Evolutionary conservation across 768 basidiomycete genomes (phyloP).

Genomic region (Boletus sensibilis): DNA sequence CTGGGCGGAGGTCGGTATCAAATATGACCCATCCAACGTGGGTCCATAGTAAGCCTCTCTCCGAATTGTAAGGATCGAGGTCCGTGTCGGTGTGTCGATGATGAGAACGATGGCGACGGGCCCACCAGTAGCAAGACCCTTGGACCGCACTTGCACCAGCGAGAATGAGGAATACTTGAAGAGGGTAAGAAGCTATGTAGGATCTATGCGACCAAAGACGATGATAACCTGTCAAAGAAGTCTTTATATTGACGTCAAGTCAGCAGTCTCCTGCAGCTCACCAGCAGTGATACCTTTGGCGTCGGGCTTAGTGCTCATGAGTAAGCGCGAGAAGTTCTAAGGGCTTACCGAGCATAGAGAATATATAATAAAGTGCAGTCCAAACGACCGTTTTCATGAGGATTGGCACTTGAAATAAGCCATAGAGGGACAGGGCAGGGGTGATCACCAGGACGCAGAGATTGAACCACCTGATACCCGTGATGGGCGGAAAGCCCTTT

Average conservation of each 20-base stretch:
- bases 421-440: constrained; percentile 70
- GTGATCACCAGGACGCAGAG: constrained; percentile 66
- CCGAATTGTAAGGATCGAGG: constrained; percentile 80
- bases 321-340: constrained; percentile 1
- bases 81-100: constrained; percentile 86
- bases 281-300: constrained; percentile 52
- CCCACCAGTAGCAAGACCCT: constrained; percentile 89
- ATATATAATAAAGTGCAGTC: constrained; percentile 70
- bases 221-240: constrained; percentile 59
- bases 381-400: constrained; percentile 57
- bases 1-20: constrained; percentile 69
- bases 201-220: constrained; percentile 85
- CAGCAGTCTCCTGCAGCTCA: constrained; percentile 12
- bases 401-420: constrained; percentile 48
- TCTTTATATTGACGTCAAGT: constrained; percentile 1
- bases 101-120: constrained; percentile 77
- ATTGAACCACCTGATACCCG: constrained; percentile 75
- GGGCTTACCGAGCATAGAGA: constrained; percentile 76
- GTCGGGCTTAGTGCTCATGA: constrained; percentile 13
- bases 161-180: constrained; percentile 67
- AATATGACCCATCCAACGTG: constrained; percentile 86
- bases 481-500: constrained; percentile 45
- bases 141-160: constrained; percentile 83
- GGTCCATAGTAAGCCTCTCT: constrained; percentile 75
- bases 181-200: constrained; percentile 70